A percentile compares a stretch with the other conserved stretches of the same genome.
Conservation (phyloP, 75 land plant genomes). For the Sequoia sempervirens region DNA sequence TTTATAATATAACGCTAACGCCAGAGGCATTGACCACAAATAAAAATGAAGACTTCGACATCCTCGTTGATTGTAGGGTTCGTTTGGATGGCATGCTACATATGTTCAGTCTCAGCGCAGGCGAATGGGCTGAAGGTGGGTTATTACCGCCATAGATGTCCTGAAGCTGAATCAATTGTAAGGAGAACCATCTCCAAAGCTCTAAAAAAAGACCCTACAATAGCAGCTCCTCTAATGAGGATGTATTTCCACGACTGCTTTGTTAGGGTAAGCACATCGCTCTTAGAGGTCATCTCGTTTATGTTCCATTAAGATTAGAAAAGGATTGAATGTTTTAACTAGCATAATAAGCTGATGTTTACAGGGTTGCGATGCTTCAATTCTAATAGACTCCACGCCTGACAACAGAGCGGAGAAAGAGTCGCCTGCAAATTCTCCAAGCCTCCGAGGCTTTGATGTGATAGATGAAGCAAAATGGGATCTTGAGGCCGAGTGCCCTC, state of each 20-base stretch:
- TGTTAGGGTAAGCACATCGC: constrained; percentile 13
- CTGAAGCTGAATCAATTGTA: constrained; percentile 24
- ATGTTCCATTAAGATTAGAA: no score
- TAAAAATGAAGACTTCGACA: no score
- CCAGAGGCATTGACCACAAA: no score
- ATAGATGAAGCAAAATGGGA: constrained; percentile 12
- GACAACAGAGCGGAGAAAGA: constrained; percentile 18
- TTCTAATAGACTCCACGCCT: constrained; percentile 11
- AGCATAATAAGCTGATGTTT: background rate
- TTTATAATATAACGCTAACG: no score
- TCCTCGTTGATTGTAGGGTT: background rate
- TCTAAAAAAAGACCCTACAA: constrained; percentile 7
- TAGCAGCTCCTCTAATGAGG: constrained; percentile 18
- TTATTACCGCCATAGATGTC: constrained; percentile 21
- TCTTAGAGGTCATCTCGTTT: background rate
- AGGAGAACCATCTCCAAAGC: constrained; percentile 11
- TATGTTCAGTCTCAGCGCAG: background rate
- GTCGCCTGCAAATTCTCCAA: constrained; percentile 4
- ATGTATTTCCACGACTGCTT: constrained; percentile 39
- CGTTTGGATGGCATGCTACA: background rate
- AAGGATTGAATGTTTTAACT: background rate
- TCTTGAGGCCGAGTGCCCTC: constrained; percentile 11
- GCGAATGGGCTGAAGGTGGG: constrained; percentile 8
- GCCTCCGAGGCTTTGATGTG: constrained; percentile 13
- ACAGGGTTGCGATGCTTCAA: constrained; percentile 24